A percentile compares a stretch with the other conserved stretches of the same genome.
Evolutionary conservation across 768 basidiomycete species (phyloP).

Genomic region (Boletus tylopilopsis): DNA sequence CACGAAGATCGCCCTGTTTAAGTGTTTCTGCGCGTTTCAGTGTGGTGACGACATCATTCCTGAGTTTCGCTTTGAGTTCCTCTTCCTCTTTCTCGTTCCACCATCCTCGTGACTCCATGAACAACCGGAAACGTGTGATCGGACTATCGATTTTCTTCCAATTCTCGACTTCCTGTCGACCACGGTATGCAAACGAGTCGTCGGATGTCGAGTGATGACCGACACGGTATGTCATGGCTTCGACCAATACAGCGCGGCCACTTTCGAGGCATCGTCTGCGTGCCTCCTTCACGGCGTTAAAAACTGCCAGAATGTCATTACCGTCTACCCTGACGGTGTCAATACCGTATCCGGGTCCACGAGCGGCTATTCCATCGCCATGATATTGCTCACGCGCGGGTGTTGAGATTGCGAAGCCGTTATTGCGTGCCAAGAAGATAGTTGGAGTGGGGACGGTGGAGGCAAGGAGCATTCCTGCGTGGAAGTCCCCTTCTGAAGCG

Average conservation of each 20-base stretch:
- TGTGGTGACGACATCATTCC: slow-evolving; percentile 69
- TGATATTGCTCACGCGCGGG: slow-evolving; percentile 85
- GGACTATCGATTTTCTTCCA: slow-evolving; percentile 91
- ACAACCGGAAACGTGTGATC: slow-evolving; percentile 77
- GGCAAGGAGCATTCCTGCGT: slow-evolving; percentile 81
- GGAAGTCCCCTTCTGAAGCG: slow-evolving; percentile 93
- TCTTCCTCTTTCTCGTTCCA: slow-evolving; percentile 78
- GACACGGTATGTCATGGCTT: slow-evolving; percentile 91
- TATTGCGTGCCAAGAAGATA: slow-evolving; percentile 73
- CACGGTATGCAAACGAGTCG: slow-evolving; percentile 91
- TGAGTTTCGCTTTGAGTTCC: slow-evolving; percentile 61
- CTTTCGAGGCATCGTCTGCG: slow-evolving; percentile 68
- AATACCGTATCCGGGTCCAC: slow-evolving; percentile 88
- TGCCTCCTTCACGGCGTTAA: slow-evolving; percentile 69
- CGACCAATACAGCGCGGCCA: slow-evolving; percentile 77
- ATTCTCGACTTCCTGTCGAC: slow-evolving; percentile 87
- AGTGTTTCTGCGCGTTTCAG: slow-evolving; percentile 75
- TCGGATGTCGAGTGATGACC: slow-evolving; percentile 97
- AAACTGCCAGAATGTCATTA: slow-evolving; percentile 86
- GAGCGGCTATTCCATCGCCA: slow-evolving; percentile 89
- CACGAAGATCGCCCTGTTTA: slow-evolving; percentile 65
- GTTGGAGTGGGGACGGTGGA: slow-evolving; percentile 74
- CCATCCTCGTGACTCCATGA: slow-evolving; percentile 80
- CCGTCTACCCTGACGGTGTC: slow-evolving; percentile 93
- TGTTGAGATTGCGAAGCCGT: slow-evolving; percentile 94